phyloP scores from a whole-genome alignment of 148 eudicot genomes.

The Fagopyrum esculentum region DNA sequence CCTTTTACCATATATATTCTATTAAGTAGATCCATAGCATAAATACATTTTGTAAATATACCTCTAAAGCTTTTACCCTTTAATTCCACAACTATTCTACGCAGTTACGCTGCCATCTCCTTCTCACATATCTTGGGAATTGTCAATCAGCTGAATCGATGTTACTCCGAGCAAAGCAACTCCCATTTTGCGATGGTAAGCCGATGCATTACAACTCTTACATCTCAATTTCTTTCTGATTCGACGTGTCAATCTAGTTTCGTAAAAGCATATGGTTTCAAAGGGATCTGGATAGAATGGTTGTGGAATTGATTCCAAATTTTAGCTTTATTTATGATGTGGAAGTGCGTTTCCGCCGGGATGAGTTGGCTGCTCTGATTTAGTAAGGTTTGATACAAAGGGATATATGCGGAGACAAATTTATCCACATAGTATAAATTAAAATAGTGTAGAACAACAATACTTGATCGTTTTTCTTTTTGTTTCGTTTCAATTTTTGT shows the following conservation, averaged over 20 bases:
- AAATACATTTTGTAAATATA: no score
- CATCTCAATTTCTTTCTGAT: background rate
- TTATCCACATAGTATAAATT: background rate
- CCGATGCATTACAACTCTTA: background rate
- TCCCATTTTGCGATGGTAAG: background rate
- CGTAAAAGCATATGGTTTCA: background rate
- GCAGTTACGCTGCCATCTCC: background rate
- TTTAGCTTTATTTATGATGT: background rate
- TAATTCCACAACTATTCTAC: background rate
- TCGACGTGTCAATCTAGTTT: no score
- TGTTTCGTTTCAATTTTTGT: background rate
- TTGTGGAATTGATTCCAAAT: background rate
- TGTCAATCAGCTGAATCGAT: background rate
- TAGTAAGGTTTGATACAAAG: background rate
- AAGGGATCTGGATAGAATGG: background rate
- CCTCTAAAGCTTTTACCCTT: no score
- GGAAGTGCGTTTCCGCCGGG: background rate
- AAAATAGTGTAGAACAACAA: background rate
- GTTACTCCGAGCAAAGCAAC: background rate
- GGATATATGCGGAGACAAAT: background rate
- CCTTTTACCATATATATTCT: no score
- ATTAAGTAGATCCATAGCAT: no score
- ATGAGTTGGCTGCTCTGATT: background rate
- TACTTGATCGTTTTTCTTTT: background rate
- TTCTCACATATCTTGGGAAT: background rate